Evolutionary conservation across 2,329 filamentous ascomycete genomes (phyloP), one percentile per base, ranked within the genome.

Genomic region (Leptographium lundbergii): DNA sequence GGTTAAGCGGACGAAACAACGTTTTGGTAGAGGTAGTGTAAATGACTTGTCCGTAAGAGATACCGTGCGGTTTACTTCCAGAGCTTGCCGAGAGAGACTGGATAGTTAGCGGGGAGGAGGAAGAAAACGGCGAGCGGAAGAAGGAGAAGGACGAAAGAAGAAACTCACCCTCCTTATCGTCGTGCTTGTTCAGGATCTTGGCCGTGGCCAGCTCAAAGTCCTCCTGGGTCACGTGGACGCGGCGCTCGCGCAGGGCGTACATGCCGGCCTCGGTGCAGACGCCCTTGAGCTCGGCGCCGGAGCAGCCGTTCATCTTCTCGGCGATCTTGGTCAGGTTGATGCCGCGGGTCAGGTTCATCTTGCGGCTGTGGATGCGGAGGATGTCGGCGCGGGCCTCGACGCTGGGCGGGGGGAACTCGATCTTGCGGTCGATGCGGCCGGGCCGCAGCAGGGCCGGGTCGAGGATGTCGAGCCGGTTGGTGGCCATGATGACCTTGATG

Each of bases 401-500:
- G 60, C 89, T 95, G 69, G 94, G 94, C 59, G 94, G 94, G 13
- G 94, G 94, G 75, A 99, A 99, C 74, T 99, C 94, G 70, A 97
- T 97, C 80, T 97, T 97, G 68, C 94, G 83, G 79, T 99, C 94
- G 73, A 99, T 97, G 68, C 94, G 89, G 57, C 94, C 94, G n/a
- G 94, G 94, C 67, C 94, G 87, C 65, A 99, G 80, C 52, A 99
- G 81, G 1, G 94, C 94, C 2, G 94, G 94, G 72, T 99, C 94
- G 54, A 99, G 83, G 64, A 99, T 97, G 68, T 99, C 94, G 64
- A 99, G 82, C 71, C 94, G 89, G 75, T 99, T 99, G 55, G 94
- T 99, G 58, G 94, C 94, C 92, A 99, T 99, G 76, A 99, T 95
- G 72, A 99, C 90, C 75, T 99, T 99, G 84, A 99, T 99, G 76